phyloP scores from a whole-genome alignment of 73 alveolate genomes.

The Paramecium tetraurelia region DNA sequence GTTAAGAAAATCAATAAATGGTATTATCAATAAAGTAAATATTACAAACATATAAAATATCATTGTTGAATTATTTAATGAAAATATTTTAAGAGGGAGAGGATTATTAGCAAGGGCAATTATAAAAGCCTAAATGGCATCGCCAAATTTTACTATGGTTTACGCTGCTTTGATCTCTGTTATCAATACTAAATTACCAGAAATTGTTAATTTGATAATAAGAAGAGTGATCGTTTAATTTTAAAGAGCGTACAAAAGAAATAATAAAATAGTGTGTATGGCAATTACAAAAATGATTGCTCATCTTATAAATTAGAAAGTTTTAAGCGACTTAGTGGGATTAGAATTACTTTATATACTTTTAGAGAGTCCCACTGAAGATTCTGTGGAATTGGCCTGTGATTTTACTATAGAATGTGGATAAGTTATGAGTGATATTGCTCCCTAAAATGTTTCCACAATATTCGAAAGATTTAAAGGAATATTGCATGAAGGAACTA shows the following conservation, averaged over 20 bases:
- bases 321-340: constrained; percentile 92
- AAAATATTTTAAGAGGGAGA: constrained; percentile 97
- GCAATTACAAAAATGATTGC: constrained; percentile 97
- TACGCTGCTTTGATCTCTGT: constrained; percentile 98
- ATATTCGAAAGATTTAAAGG: constrained; percentile 96
- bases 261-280: constrained; percentile 90
- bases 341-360: constrained; percentile 90
- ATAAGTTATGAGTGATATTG: constrained; percentile 91
- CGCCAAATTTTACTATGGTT: constrained; percentile 94
- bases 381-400: constrained; percentile 91
- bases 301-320: constrained; percentile 97
- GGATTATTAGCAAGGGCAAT: constrained; percentile 96
- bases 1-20: constrained; percentile 96
- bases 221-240: constrained; percentile 93
- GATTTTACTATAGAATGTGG: constrained; percentile 97
- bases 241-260: constrained; percentile 95
- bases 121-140: constrained; percentile 92
- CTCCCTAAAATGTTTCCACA: constrained; percentile 91
- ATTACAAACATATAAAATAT: constrained; percentile 86
- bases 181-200: constrained; percentile 97
- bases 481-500: constrained; percentile 79
- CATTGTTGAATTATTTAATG: constrained; percentile 97
- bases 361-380: constrained; percentile 94
- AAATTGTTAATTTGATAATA: constrained; percentile 90
- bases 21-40: constrained; percentile 95